A percentile compares a stretch with the other conserved stretches of the same genome.
Conservation (phyloP, 306 rosid species). For the Vigna reflexopilosa region DNA sequence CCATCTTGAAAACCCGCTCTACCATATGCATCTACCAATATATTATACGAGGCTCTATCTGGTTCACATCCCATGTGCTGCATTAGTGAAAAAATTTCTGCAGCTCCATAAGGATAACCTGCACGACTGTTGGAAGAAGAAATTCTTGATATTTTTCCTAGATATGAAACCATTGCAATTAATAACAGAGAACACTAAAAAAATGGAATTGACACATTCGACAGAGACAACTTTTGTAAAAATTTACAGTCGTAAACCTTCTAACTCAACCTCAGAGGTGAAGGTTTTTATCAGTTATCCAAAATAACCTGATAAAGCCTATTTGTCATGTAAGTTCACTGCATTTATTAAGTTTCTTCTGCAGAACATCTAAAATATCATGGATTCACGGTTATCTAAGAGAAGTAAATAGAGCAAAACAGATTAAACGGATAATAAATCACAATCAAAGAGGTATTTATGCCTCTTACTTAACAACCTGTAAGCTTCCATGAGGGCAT, state of each 20-base stretch:
- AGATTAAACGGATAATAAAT: conserved; percentile 7
- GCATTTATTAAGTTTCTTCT: not conserved
- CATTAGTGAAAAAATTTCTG: conserved; percentile 93
- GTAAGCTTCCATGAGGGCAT: conserved; percentile 98
- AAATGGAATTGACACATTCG: not conserved
- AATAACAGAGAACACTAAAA: not conserved
- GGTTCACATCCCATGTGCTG: conserved; percentile 99
- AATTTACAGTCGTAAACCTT: no score
- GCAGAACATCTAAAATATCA: not conserved
- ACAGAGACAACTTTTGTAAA: not conserved
- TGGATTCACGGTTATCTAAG: conserved; percentile 1
- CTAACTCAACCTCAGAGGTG: no score
- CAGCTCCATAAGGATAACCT: conserved; percentile 89
- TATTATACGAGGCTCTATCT: conserved; percentile 90
- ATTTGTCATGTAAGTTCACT: not conserved
- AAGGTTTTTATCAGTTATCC: no score
- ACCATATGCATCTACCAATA: conserved; percentile 97
- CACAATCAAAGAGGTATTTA: conserved; percentile 33
- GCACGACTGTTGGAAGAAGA: conserved; percentile 73
- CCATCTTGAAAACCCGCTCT: conserved; percentile 90
- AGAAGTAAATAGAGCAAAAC: conserved; percentile 1
- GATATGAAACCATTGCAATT: not conserved
- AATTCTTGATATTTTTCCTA: conserved; percentile 2
- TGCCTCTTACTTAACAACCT: conserved; percentile 59
- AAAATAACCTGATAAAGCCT: no score